Evolutionary conservation across 2,329 filamentous ascomycete species (phyloP).

Genomic region (Hymenoscyphus repandus): DNA sequence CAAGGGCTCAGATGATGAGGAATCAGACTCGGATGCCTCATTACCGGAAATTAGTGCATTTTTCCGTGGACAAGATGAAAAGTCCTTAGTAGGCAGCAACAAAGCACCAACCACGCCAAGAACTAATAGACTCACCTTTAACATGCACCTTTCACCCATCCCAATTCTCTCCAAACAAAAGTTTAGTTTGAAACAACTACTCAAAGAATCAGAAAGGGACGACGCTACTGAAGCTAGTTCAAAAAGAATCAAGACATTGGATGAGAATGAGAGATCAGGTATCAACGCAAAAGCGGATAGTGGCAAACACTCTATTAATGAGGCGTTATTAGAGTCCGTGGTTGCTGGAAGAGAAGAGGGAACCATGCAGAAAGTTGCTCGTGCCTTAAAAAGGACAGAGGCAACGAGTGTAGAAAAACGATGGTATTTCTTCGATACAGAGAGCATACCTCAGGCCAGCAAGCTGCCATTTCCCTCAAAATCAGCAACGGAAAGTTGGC

Average conservation of each 20-base stretch:
- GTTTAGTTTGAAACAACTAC: slow-evolving; percentile 58
- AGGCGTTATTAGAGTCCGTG: slow-evolving; percentile 36
- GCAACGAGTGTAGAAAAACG: slow-evolving; percentile 45
- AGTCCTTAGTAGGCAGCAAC: not conserved
- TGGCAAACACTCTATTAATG: slow-evolving; percentile 7
- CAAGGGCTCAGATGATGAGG: slow-evolving; percentile 4
- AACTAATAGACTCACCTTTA: not conserved
- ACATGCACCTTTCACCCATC: slow-evolving; percentile 39
- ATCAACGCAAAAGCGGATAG: no score
- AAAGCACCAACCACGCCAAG: not conserved
- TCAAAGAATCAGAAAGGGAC: slow-evolving; percentile 54
- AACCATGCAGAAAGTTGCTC: slow-evolving; percentile 41
- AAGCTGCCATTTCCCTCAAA: slow-evolving; percentile 23
- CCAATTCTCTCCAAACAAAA: slow-evolving; percentile 51
- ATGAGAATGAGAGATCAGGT: slow-evolving; percentile 1
- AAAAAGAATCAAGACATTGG: slow-evolving; percentile 32
- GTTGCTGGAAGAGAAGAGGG: slow-evolving; percentile 39
- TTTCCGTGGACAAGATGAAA: not conserved
- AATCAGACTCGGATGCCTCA: slow-evolving; percentile 1
- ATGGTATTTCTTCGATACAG: slow-evolving; percentile 52
- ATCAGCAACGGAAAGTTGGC: slow-evolving; percentile 19
- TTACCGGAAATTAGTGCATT: not conserved
- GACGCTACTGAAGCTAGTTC: slow-evolving; percentile 53
- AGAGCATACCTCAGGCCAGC: slow-evolving; percentile 6
- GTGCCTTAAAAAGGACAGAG: slow-evolving; percentile 57